Evolutionary conservation across 2,329 filamentous ascomycete genomes (phyloP).

Genomic region (Sclerotinia glacialis): DNA sequence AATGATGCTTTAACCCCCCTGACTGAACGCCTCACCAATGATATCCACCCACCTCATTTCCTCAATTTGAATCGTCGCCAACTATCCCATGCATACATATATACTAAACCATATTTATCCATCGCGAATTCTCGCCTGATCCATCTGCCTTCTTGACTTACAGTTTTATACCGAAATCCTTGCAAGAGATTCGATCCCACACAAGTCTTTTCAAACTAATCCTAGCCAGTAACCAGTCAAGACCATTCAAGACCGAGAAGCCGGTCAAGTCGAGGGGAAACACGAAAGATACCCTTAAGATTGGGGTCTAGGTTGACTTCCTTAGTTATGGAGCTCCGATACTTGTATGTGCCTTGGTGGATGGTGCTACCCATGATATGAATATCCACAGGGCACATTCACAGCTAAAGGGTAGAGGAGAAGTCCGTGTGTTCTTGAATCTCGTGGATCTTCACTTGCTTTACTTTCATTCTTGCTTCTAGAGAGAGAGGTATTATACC

Average conservation of each 20-base stretch:
- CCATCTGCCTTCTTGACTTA: not conserved
- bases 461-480: conserved; percentile 15
- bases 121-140: not conserved
- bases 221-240: conserved; percentile 3
- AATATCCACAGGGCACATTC: conserved; percentile 7
- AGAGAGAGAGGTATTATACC: not conserved
- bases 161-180: conserved; percentile 15
- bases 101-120: not conserved
- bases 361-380: conserved; percentile 3
- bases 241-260: not conserved
- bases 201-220: not conserved
- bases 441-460: conserved; percentile 17
- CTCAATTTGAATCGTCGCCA: conserved; percentile 8
- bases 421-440: conserved; percentile 21
- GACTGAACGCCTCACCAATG: not conserved
- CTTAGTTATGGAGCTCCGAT: conserved; percentile 3
- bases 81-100: conserved; percentile 14
- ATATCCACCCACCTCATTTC: conserved; percentile 20
- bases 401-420: not conserved
- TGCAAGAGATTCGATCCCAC: conserved; percentile 2
- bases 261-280: not conserved
- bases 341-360: conserved; percentile 6
- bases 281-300: conserved; percentile 7
- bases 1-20: conserved; percentile 5
- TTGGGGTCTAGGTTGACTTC: not conserved